Base-by-base conservation (phyloP, 176 grass and related monocot genomes). In the Rhynchospora pubera region DNA sequence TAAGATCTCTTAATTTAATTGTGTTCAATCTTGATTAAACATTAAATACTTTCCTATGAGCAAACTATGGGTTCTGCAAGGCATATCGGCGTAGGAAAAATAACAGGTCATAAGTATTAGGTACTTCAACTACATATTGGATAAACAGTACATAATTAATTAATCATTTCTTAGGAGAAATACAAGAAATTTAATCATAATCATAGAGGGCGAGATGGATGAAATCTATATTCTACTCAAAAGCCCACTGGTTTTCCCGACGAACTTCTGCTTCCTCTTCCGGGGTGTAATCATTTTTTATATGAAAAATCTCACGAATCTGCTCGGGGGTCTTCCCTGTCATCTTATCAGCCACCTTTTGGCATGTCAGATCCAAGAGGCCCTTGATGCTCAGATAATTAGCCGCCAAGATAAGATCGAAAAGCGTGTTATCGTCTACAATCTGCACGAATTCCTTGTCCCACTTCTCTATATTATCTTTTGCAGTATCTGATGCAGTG, bases 311-410 rank as follows among this genome's bases (percentile, higher is more conserved):
- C 23, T 70, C 32, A 21, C 84, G 84, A 1, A 86, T 81, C 12
- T 81, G 52, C 59, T 86, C 84, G 0, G 52, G 63, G 3, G 77
- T 73, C 51, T 62, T 86, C 3, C 39, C 78, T 3, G 1, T 62
- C 21, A 86, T 62, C 50, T 71, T 55, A 47, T 62, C 53, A 53
- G 80, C 80, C 6, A 83, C 44, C 13, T 4, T 83, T 51, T 30
- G 28, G 80, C 80, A 83, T 65, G 63, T 66, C 57, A 85, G 57
- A 65, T 85, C 45, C 43, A 85, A 22, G 44, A 85, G 11, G n/a
- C 83, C 57, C 69, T 85, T 42, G 23, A 85, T 85, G 22, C 53
- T 23, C 56, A 85, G 21, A 85, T 85, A 85, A 62, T 78, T 78
- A 39, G 82, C 82, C 13, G 82, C 82, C 82, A 16, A 75, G 22